These are phyloP conservation scores for Aureobasidium sp. DNA, from an alignment of 2,329 filamentous ascomycete species.

Conservation along the genomic window DNA sequence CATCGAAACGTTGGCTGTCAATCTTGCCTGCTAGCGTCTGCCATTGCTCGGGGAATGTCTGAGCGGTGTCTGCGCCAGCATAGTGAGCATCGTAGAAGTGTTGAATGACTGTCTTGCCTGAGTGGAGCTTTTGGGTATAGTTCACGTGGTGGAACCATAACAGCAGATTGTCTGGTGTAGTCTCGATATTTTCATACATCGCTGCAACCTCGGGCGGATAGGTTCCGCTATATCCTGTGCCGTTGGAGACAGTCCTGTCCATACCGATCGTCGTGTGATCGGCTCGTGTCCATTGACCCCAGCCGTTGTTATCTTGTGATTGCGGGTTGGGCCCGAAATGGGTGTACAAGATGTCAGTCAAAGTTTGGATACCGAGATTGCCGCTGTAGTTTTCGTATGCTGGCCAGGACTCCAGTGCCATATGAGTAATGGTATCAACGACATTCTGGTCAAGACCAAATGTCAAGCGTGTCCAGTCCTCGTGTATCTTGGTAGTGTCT, in stretches of 20 bases:
- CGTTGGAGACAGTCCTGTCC: conserved; percentile 63
- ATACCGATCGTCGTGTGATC: conserved; percentile 56
- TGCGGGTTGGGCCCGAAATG: conserved; percentile 64
- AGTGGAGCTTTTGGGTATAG: conserved; percentile 56
- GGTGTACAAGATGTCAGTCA: conserved; percentile 60
- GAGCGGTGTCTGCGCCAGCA: conserved; percentile 51
- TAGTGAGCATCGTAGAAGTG: conserved; percentile 61
- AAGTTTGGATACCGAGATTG: conserved; percentile 62
- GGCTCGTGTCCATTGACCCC: conserved; percentile 67
- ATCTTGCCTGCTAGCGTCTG: conserved; percentile 48
- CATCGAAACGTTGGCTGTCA: conserved; percentile 53
- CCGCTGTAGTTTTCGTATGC: conserved; percentile 65
- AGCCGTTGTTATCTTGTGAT: conserved; percentile 59
- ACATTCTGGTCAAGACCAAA: conserved; percentile 52
- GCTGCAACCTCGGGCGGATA: conserved; percentile 56
- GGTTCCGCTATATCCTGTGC: conserved; percentile 59
- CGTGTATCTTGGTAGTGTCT: conserved; percentile 45
- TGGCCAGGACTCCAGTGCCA: conserved; percentile 64
- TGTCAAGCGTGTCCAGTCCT: conserved; percentile 63
- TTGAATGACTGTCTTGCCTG: conserved; percentile 61
- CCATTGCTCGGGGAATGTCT: conserved; percentile 53
- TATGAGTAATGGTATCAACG: conserved; percentile 52
- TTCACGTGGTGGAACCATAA: conserved; percentile 70
- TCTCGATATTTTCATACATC: conserved; percentile 53
- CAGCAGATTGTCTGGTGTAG: conserved; percentile 60